phyloP scores from a whole-genome alignment of 2,329 filamentous ascomycete species.

The Cordyceps javanica region DNA sequence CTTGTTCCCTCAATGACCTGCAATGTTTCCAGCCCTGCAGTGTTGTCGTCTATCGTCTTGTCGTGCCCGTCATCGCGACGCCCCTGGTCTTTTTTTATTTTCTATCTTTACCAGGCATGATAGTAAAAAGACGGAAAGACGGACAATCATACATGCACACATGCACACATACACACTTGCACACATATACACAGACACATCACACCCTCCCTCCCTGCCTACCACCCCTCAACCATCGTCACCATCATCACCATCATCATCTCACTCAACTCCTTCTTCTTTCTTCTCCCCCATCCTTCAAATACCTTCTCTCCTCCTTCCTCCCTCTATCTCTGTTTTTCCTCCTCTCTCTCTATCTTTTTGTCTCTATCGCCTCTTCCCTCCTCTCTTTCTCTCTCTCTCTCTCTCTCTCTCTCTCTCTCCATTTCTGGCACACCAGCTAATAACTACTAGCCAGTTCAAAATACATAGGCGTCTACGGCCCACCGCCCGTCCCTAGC shows the following conservation, averaged over 20 bases:
- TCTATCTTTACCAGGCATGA: neutral
- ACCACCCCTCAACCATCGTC: neutral
- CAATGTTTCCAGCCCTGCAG: neutral
- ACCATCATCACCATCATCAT: too few species aligned
- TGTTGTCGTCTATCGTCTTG: neutral
- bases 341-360: too few species aligned
- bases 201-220: neutral
- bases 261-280: too few species aligned
- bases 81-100: neutral
- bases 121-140: neutral
- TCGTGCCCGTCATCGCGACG: neutral
- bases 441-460: neutral
- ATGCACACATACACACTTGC: neutral
- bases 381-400: neutral
- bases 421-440: neutral
- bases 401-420: neutral
- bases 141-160: neutral
- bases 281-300: too few species aligned
- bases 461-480: neutral
- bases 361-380: too few species aligned
- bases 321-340: too few species aligned
- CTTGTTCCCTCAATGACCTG: constrained; percentile 10
- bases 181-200: too few species aligned
- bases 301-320: too few species aligned
- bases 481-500: constrained; percentile 3